Base-by-base conservation (phyloP, 2,329 filamentous ascomycete species). In the Thelonectria discophora region DNA sequence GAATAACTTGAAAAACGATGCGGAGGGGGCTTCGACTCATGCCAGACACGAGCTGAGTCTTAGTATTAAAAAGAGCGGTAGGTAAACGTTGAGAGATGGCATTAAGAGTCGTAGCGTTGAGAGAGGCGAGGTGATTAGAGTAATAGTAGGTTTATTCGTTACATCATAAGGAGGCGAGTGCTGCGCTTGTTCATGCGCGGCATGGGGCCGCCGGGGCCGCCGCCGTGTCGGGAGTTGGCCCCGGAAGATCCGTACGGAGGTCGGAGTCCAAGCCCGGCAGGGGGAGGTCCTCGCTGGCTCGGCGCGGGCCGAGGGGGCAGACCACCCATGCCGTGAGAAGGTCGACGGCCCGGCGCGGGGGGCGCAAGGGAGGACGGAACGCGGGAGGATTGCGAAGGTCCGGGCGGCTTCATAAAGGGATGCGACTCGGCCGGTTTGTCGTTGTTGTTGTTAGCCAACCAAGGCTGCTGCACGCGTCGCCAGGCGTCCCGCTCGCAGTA, bases 401-500 rank as follows among this genome's bases (percentile, higher is more conserved):
- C 45, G 12, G 62, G 66, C 45, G 61, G 59, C 49, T 66, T 69
- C 52, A 63, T 48, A 24, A 61, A 59, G 13, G 54, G 42, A 9
- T 71, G 67, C 2, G 56, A 20, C n/a, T 65, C 62, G 20, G 37
- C 34, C 2, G 24, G 18, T 3, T 54, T 58, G 5, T 49, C 55
- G 30, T 62, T 37, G 34, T 15, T 37, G 34, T 37, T 37, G 34
- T 9, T 20, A 3, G 56, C 47, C n/a, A 59, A 27, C 39, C 63
- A 61, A 12, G 69, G 57, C 39, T 72, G 71, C 63, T 84, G 81
- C 30, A 82, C 77, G 40, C 84, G 78, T 54, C 83, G 81, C 75
- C 88, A 89, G 5, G 93, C 94, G 74, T 98, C 93, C 46, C 89
- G 87, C 77, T 98, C 94, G 76, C 94, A 99, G 74, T 91, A 97